Base-by-base conservation (phyloP, 2,329 filamentous ascomycete species). In the Stachybotrys chartarum region DNA sequence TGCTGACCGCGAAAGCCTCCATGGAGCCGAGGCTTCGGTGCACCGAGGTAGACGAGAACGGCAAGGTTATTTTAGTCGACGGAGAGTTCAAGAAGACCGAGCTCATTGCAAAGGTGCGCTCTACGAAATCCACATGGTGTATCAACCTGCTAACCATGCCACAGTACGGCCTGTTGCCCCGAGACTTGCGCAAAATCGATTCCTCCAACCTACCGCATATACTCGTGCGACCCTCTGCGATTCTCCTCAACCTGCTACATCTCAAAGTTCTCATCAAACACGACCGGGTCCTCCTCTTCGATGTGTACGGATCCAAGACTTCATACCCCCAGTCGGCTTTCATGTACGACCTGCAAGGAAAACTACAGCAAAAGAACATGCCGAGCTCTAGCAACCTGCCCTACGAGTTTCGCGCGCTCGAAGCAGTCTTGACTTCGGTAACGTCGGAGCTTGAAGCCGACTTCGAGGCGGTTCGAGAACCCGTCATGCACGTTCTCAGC, bases 11-110 rank as follows among this genome's bases (percentile, higher is more conserved):
- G 50, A 94, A 93, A 72, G 87, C 90, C 3, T 86, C 88, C 30
- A 87, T 93, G 56, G 91, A 97, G 70, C 83, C 92, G 32, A 86
- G 91, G 57, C 77, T 99, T 61, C 83, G 94, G 54, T 99, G 94
- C 68, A 99, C 94, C 1, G 94, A 99, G 71, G 90, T 97, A 57
- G 91, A 97, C 65, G 91, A 92, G 69, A 84, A 90, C 66, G 94
- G 94, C 46, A 88, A 95, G 64, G 91, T 97, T 30, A 95, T 93
- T 18, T 78, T 97, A 56, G 88, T 96, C 18, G 95, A 95, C 68
- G 91, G 91, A 57, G 94, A 97, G 71, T 97, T 97, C 73, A 95
- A 94, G 75, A 99, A 99, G 79, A 94, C 86, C 65, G 94, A 99
- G 75, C 78, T 99, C 50, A 97, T 97, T 70, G 91, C 92, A 54